Percentiles rank a stretch among this genome's conserved stretches.
phyloP scores from a whole-genome alignment of 2,329 filamentous ascomycete species.

The Ophiostoma triangulosporum region DNA sequence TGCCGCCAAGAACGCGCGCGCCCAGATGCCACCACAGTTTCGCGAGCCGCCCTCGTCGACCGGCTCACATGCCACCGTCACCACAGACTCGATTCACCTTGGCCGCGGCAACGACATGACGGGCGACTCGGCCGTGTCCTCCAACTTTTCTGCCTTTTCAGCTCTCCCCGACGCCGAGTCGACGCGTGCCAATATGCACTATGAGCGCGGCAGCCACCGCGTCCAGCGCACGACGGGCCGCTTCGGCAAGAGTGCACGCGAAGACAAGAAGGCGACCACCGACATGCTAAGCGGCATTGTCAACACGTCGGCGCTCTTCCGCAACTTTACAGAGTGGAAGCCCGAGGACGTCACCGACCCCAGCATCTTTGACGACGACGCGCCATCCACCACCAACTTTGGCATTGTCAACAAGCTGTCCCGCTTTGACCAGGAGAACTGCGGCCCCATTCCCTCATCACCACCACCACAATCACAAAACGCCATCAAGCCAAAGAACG shows the following conservation, averaged over 20 bases:
- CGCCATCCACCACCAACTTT: constrained; percentile 13
- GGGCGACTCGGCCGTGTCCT: constrained; percentile 3
- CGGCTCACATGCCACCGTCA: constrained; percentile 16
- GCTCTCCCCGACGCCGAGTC: constrained; percentile 14
- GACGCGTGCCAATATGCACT: constrained; percentile 11
- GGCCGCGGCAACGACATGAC: constrained; percentile 5
- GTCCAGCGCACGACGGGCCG: constrained; percentile 12
- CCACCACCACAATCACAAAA: not conserved
- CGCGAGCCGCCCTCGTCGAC: constrained; percentile 16
- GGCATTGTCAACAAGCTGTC: constrained; percentile 9
- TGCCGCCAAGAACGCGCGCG: constrained; percentile 12
- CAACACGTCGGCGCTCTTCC: constrained; percentile 15
- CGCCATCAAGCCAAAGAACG: not conserved
- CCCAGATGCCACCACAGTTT: constrained; percentile 13
- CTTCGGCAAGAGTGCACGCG: constrained; percentile 7
- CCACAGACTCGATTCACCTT: constrained; percentile 10
- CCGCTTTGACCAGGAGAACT: constrained; percentile 12
- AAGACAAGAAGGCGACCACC: constrained; percentile 1
- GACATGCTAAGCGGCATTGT: constrained; percentile 12
- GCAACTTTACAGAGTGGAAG: constrained; percentile 15
- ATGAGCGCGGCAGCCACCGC: constrained; percentile 11
- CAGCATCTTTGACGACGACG: not conserved
- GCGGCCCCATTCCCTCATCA: not conserved
- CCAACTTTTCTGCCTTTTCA: constrained; percentile 13
- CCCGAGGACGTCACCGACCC: constrained; percentile 4